These are phyloP conservation scores for Cocos nucifera DNA, from an alignment of 176 grass and related monocot genomes.

Conservation along the genomic window DNA sequence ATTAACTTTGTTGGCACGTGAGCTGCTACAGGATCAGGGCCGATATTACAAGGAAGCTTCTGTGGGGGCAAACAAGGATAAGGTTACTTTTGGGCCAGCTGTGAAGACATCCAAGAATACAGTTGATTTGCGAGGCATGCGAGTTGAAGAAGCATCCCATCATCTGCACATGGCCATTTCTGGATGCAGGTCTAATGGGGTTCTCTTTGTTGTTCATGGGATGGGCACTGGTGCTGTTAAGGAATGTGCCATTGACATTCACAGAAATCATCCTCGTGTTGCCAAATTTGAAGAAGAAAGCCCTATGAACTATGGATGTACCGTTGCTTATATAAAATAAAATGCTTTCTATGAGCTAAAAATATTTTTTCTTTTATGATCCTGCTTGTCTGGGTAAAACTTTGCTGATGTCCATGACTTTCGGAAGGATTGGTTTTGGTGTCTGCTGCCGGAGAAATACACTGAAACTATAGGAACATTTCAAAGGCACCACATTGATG, in stretches of 20 bases:
- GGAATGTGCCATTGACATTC: constrained; percentile 25
- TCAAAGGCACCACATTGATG: too few relatives aligned
- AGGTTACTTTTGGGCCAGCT: constrained; percentile 34
- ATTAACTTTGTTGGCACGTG: too few relatives aligned
- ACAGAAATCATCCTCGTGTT: constrained; percentile 53
- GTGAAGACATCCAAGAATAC: constrained; percentile 66
- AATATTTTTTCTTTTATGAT: too few relatives aligned
- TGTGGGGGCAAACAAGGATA: background rate
- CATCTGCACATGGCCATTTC: constrained; percentile 46
- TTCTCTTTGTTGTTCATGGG: constrained; percentile 53
- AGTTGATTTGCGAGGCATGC: constrained; percentile 43
- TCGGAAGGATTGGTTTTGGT: too few relatives aligned
- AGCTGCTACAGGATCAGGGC: background rate
- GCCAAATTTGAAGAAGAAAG: constrained; percentile 58
- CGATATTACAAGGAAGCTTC: constrained; percentile 22
- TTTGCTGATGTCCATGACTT: too few relatives aligned
- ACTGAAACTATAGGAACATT: too few relatives aligned
- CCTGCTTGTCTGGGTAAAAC: too few relatives aligned
- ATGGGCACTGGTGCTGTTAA: constrained; percentile 56
- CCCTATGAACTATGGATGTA: constrained; percentile 61
- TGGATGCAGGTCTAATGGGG: constrained; percentile 32
- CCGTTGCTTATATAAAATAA: constrained; percentile 55
- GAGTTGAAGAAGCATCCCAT: constrained; percentile 39
- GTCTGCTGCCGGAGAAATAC: too few relatives aligned
- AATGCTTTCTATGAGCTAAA: too few relatives aligned